Evolutionary conservation across 352 stramenopile species (phyloP), one percentile per base, ranked within the genome.

Genomic region (Aphanomyces invadans): DNA sequence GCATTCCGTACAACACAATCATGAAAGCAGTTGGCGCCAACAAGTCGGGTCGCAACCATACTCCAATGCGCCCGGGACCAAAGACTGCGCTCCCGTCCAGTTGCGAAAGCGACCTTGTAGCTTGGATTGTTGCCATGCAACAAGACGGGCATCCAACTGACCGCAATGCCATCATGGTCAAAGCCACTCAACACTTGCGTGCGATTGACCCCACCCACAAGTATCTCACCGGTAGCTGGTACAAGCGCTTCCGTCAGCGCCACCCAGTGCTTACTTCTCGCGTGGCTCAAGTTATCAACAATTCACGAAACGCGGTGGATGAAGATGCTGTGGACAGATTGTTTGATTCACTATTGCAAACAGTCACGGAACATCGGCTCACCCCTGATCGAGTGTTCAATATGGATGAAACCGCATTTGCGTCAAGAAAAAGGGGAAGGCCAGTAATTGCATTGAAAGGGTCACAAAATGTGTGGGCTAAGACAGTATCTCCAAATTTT

Each of bases 381-480:
- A 52, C 71, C 19, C 17, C 21, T 7, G 19, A 42, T 7, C 53
- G 62, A 0, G 26, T 74, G 0, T 74, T 73, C 38, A 78, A 75
- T 32, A 72, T 78, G 29, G 68, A 78, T 38, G 68, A 75, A 44
- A 75, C 70, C 0, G 54, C 60, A 0, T 75, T 75, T 39, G 28
- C 68, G 23, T 70, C 52, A 3, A 36, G 46, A 1, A 26, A 36
- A 0, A 67, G 66, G 21, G 53, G 4, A n/a, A 69, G 64, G 10
- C 54, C 51, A 28, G 65, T 78, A 2, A 29, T 75, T 38, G 70
- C 68, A 3, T 11, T 71, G 0, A 38, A 64, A 1, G 73, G 73
- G 1, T 76, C 71, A 2, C 39, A 2, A 2, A 76, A 73, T 28
- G 65, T 76, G 0, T 78, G 73, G 69, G 48, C 11, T 9, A 54